Conservation (phyloP, 1,139 yeast genomes). For the Arxiozyma bovina region DNA sequence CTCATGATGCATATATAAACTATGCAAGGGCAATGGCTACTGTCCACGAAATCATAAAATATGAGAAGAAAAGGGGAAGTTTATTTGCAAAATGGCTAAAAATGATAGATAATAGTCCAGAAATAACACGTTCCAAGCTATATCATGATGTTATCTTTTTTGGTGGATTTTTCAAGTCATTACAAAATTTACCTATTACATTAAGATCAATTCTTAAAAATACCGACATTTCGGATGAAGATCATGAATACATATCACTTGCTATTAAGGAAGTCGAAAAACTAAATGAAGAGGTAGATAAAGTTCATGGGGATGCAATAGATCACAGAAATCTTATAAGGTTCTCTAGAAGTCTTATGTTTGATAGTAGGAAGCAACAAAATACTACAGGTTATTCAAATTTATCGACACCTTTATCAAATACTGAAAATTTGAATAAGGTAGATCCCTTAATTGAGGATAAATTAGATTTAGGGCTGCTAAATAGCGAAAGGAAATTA, state of each 20-base stretch:
- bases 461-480: conserved; percentile 41
- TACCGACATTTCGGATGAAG: conserved; percentile 46
- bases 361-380: conserved; percentile 27
- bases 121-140: conserved; percentile 36
- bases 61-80: conserved; percentile 42
- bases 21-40: conserved; percentile 51
- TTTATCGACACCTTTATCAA: conserved; percentile 6
- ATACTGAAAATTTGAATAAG: conserved; percentile 30
- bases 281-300: conserved; percentile 42
- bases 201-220: conserved; percentile 48
- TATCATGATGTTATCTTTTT: conserved; percentile 54
- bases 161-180: conserved; percentile 67
- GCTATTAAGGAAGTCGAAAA: conserved; percentile 45
- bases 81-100: conserved; percentile 45
- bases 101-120: conserved; percentile 38
- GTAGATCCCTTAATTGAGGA: conserved; percentile 24
- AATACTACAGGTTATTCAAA: conserved; percentile 23
- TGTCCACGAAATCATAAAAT: conserved; percentile 47
- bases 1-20: conserved; percentile 44
- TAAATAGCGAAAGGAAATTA: conserved; percentile 49
- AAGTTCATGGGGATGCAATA: conserved; percentile 48
- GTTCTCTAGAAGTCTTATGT: conserved; percentile 44
- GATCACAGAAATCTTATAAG: conserved; percentile 43
- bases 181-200: conserved; percentile 64
- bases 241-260: conserved; percentile 43